Conservation (phyloP, 1,139 yeast genomes). For the Sugiyamaella castrensis region DNA sequence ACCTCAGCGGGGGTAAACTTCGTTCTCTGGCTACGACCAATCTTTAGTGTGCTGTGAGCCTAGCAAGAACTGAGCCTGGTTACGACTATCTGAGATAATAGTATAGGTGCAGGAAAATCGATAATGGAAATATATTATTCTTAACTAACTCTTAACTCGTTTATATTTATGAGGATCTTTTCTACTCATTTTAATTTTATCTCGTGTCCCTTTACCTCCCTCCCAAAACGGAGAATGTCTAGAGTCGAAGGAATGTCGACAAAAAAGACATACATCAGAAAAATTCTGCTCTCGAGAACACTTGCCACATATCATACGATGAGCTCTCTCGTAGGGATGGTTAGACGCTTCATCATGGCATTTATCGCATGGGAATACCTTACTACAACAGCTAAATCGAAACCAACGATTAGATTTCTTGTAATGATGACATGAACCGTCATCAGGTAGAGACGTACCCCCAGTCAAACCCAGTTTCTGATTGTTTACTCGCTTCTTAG, state of each 20-base stretch:
- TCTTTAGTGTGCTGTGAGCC: no score
- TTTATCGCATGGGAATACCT: slow-evolving; percentile 43
- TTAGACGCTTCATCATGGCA: slow-evolving; percentile 42
- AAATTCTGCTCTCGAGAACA: slow-evolving; percentile 45
- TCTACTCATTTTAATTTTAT: slow-evolving; percentile 39
- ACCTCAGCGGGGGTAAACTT: no score
- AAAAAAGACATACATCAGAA: slow-evolving; percentile 36
- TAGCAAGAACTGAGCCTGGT: no score
- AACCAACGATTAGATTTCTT: slow-evolving; percentile 44
- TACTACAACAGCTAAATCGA: slow-evolving; percentile 43
- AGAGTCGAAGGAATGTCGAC: slow-evolving; percentile 38
- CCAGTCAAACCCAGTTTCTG: slow-evolving; percentile 37
- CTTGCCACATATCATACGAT: slow-evolving; percentile 43
- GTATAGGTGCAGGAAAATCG: no score
- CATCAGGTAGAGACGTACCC: slow-evolving; percentile 41
- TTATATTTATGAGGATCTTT: slow-evolving; percentile 44
- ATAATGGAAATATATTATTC: no score
- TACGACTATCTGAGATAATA: no score
- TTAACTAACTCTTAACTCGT: slow-evolving; percentile 19
- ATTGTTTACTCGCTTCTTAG: slow-evolving; percentile 21
- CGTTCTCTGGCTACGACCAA: no score
- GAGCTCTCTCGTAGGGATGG: slow-evolving; percentile 41
- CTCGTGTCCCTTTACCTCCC: slow-evolving; percentile 46
- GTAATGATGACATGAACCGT: slow-evolving; percentile 43
- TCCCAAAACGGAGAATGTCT: slow-evolving; percentile 44